Percentiles rank a stretch among this genome's conserved stretches.
Conservation (phyloP, 2,329 filamentous ascomycete species). For the Alternaria postmessia region DNA sequence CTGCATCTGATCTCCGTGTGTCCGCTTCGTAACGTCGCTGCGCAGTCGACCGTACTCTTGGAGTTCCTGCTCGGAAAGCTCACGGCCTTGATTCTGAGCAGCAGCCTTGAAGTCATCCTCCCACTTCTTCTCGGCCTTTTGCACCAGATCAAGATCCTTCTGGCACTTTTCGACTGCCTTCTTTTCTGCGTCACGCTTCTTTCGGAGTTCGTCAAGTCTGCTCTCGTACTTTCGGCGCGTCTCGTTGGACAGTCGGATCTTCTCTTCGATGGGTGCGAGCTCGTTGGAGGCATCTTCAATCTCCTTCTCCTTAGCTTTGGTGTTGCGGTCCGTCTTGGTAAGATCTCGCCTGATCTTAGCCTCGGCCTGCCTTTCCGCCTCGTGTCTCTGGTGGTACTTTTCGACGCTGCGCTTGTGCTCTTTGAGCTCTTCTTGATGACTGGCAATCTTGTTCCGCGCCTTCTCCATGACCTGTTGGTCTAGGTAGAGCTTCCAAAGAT, state of each 20-base stretch:
- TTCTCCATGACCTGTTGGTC: conserved; percentile 94
- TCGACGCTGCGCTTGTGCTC: conserved; percentile 89
- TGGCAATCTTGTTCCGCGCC: conserved; percentile 87
- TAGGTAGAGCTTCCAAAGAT: conserved; percentile 95
- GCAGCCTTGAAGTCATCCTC: conserved; percentile 86
- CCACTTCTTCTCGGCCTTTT: conserved; percentile 88
- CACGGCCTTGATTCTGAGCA: conserved; percentile 84
- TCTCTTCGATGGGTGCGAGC: conserved; percentile 89
- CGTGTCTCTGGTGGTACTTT: conserved; percentile 80
- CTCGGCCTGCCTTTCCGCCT: conserved; percentile 85
- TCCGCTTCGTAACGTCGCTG: conserved; percentile 83
- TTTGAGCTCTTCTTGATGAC: conserved; percentile 93
- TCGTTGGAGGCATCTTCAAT: conserved; percentile 87
- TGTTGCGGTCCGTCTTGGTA: conserved; percentile 80
- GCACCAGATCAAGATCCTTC: conserved; percentile 82
- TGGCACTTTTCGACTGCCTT: conserved; percentile 75
- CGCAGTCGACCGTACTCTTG: conserved; percentile 88
- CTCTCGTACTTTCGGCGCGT: conserved; percentile 74
- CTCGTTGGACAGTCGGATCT: conserved; percentile 76
- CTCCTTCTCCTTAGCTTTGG: conserved; percentile 84
- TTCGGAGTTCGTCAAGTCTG: conserved; percentile 74
- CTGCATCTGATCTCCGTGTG: conserved; percentile 80
- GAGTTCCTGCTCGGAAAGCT: conserved; percentile 84
- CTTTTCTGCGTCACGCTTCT: conserved; percentile 77
- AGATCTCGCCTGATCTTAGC: conserved; percentile 78